phyloP scores from a whole-genome alignment of 768 basidiomycete species.

The Sarcomyxa edulis region DNA sequence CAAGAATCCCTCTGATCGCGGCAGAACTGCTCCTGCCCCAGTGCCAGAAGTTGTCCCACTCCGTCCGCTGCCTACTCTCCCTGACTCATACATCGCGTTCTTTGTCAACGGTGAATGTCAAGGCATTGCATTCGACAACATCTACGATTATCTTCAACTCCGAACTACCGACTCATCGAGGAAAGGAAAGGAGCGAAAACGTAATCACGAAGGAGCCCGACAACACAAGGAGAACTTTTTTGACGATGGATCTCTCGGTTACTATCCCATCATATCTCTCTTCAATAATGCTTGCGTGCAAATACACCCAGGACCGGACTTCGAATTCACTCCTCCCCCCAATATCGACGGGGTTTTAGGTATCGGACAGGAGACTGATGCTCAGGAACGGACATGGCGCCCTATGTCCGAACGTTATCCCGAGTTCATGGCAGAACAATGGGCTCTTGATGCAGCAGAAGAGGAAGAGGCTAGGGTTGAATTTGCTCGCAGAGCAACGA shows the following conservation, averaged over 20 bases:
- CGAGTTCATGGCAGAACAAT: constrained; percentile 83
- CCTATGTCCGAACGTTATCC: constrained; percentile 81
- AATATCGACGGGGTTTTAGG: constrained; percentile 74
- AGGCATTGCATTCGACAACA: constrained; percentile 77
- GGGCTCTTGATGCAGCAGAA: constrained; percentile 68
- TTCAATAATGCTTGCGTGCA: constrained; percentile 85
- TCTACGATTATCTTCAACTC: constrained; percentile 88
- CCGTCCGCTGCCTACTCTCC: constrained; percentile 65
- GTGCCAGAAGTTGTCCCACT: constrained; percentile 38
- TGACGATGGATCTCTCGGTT: constrained; percentile 93
- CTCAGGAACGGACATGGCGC: constrained; percentile 54
- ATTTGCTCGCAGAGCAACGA: constrained; percentile 29
- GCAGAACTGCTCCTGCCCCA: constrained; percentile 18
- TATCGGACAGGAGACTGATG: constrained; percentile 19
- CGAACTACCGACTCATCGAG: constrained; percentile 54
- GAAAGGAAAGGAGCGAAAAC: constrained; percentile 60
- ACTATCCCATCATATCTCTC: constrained; percentile 91
- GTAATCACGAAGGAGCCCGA: constrained; percentile 49
- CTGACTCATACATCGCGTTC: constrained; percentile 75
- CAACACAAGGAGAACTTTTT: constrained; percentile 80
- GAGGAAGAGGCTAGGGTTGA: constrained; percentile 61
- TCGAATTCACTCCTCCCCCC: constrained; percentile 71
- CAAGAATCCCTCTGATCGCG: constrained; percentile 58
- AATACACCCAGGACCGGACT: constrained; percentile 88
- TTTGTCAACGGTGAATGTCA: constrained; percentile 89